phyloP scores from a whole-genome alignment of 2,329 filamentous ascomycete genomes.

The Pseudonectria buxi region DNA sequence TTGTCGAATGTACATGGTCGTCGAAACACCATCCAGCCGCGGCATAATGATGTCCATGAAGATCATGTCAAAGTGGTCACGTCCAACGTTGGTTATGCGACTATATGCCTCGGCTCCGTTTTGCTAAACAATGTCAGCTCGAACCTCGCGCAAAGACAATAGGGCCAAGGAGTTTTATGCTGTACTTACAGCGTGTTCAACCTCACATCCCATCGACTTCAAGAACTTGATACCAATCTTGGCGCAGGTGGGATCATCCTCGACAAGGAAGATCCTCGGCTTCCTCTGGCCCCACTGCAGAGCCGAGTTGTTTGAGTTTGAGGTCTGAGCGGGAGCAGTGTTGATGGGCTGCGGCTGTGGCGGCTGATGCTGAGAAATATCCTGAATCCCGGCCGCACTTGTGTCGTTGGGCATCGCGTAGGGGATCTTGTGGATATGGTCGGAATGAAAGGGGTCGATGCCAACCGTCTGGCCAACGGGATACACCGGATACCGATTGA shows the following conservation, averaged over 20 bases:
- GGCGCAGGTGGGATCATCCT: constrained; percentile 66
- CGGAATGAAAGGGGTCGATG: constrained; percentile 89
- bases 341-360: constrained; percentile 18
- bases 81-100: constrained; percentile 56
- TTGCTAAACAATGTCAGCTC: constrained; percentile 20
- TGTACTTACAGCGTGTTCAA: constrained; percentile 58
- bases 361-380: constrained; percentile 34
- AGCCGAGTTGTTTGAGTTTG: constrained; percentile 31
- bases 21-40: constrained; percentile 87
- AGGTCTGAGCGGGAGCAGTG: constrained; percentile 14
- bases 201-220: constrained; percentile 56
- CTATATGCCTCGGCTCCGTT: constrained; percentile 90
- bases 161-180: not conserved
- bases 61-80: constrained; percentile 56
- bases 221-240: constrained; percentile 64
- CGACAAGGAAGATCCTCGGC: constrained; percentile 83
- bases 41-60: constrained; percentile 98
- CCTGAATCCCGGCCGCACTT: constrained; percentile 26
- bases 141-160: not conserved
- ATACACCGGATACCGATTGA: constrained; percentile 66
- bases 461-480: constrained; percentile 85
- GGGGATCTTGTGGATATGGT: constrained; percentile 90
- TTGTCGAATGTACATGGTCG: constrained; percentile 86
- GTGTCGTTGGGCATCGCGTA: constrained; percentile 64
- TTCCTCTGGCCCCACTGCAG: constrained; percentile 51